These are phyloP conservation scores for Trichoderma afroharzianum DNA, from an alignment of 2,329 filamentous ascomycete species.

Conservation along the genomic window DNA sequence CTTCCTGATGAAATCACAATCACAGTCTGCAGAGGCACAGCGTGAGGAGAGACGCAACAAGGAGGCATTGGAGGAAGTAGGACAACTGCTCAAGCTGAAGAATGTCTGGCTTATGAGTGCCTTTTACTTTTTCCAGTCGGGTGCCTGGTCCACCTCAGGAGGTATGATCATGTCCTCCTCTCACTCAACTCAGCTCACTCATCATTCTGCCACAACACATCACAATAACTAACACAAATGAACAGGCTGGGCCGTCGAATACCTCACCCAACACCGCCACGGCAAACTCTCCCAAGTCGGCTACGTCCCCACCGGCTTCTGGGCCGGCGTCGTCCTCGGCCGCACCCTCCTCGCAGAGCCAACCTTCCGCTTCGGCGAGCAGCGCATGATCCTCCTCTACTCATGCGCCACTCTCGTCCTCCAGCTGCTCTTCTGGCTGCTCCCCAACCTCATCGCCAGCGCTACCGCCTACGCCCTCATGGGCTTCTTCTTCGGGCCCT, in stretches of 20 bases:
- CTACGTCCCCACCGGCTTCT: slow-evolving; percentile 75
- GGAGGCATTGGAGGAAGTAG: not conserved
- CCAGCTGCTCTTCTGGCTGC: slow-evolving; percentile 75
- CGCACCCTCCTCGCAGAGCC: slow-evolving; percentile 66
- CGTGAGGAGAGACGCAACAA: not conserved
- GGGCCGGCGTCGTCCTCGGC: slow-evolving; percentile 73
- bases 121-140: slow-evolving; percentile 18
- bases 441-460: slow-evolving; percentile 72
- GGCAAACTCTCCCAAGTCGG: slow-evolving; percentile 60
- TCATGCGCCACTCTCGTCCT: slow-evolving; percentile 60
- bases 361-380: slow-evolving; percentile 68
- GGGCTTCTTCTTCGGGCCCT: slow-evolving; percentile 75
- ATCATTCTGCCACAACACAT: not conserved
- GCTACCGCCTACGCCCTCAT: slow-evolving; percentile 67
- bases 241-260: slow-evolving; percentile 16
- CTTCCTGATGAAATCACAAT: not conserved
- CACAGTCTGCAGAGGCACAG: not conserved
- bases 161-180: not conserved
- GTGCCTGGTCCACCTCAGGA: slow-evolving; percentile 15
- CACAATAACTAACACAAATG: not conserved
- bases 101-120: slow-evolving; percentile 16
- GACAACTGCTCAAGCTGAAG: slow-evolving; percentile 5
- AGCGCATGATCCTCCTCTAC: slow-evolving; percentile 60
- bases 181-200: not conserved
- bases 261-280: slow-evolving; percentile 50